Percentiles rank a stretch among this genome's conserved stretches.
Evolutionary conservation across 176 grass and related monocot genomes (phyloP).

Genomic region (Rhynchospora breviuscula): DNA sequence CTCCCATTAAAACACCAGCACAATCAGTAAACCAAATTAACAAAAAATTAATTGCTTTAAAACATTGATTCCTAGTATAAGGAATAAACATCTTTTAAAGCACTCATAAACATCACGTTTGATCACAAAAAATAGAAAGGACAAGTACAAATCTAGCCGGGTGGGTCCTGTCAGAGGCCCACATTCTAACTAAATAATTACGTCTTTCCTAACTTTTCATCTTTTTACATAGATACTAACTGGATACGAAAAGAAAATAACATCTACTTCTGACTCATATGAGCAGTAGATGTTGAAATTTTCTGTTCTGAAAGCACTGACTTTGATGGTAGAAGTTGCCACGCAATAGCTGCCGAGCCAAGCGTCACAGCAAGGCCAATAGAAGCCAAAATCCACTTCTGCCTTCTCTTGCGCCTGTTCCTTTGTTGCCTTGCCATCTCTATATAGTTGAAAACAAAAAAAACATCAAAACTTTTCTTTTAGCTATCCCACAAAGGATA

Average conservation of each 20-base stretch:
- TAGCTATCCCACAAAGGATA: neutral
- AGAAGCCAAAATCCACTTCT: constrained; percentile 97
- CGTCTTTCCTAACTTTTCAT: constrained; percentile 19
- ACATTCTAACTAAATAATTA: neutral
- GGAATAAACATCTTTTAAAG: constrained; percentile 2
- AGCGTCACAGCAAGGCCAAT: constrained; percentile 68
- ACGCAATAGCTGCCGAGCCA: constrained; percentile 57
- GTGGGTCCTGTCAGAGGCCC: neutral
- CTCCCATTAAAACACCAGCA: neutral
- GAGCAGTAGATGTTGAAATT: neutral
- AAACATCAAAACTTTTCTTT: neutral
- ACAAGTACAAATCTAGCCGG: neutral
- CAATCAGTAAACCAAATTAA: neutral
- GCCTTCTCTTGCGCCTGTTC: constrained; percentile 55
- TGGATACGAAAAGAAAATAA: constrained; percentile 6
- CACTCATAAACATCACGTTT: neutral
- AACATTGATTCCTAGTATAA: neutral
- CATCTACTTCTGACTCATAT: constrained; percentile 1
- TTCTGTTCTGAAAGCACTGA: constrained; percentile 24
- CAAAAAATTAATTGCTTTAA: neutral
- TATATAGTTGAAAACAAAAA: constrained; percentile 19
- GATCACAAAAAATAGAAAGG: constrained; percentile 1
- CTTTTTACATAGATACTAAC: constrained; percentile 50
- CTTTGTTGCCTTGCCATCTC: constrained; percentile 78
- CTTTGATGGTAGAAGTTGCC: constrained; percentile 67